Base-by-base conservation (phyloP, 2,329 filamentous ascomycete species). In the Penicillium sp. region DNA sequence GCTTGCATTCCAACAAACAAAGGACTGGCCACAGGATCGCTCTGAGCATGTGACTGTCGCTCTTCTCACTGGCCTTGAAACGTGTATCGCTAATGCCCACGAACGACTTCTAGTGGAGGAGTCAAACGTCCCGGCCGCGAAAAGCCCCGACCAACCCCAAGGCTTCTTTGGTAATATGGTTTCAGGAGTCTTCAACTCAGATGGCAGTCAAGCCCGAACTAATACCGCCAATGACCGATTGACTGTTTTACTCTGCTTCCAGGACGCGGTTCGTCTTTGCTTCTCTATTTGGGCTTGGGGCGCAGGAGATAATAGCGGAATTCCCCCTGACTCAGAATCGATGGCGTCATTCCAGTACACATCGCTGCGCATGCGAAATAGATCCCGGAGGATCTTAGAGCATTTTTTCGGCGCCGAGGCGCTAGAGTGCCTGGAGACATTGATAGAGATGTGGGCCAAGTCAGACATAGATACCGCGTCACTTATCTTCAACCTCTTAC, bases 271-370 rank as follows among this genome's bases (percentile, higher is more conserved):
- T 60, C 87, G 92, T 26, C 91, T 96, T 53, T 97, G 93, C 76
- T 96, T 96, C 73, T 87, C 84, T 13, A 97, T 99, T 55, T 99
- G 96, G 95, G 91, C 91, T 0, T 99, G 95, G 94, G 92, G 85
- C 14, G 85, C 90, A 6, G 89, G 69, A 79, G 83, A 74, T 61
- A 70, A 70, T 52, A 70, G 62, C 52, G 70, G 70, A 19, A 62
- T 70, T 35, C 66, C 80, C 25, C 86, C 89, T 57, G 90, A 96
- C 71, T 72, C 80, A 0, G 83, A 84, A 33, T 94, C 89, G 16
- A 83, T 83, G 5, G 91, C 93, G 8, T 97, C 93, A 0, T 96
- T 97, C 75, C 89, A 85, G 64, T 96, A 97, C 78, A 97, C 93
- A 1, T 96, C 93, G 8, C 78, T 97, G 55, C 89, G 93, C 26